Base-by-base conservation (phyloP, 371 early-diverging fungal species). In the Mucor piriformis region DNA sequence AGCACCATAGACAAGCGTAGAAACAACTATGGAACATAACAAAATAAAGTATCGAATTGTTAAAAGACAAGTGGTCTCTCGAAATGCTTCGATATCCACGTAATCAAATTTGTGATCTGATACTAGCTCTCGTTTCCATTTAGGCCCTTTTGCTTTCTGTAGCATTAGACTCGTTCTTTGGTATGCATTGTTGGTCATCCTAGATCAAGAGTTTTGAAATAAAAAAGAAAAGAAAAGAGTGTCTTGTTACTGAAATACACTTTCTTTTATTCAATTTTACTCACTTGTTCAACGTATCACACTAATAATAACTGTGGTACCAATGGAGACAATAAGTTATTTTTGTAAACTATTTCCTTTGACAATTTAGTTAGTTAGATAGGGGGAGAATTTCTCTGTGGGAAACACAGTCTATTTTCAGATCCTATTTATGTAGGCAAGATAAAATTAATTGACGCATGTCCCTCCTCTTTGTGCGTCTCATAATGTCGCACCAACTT, bases 31-130 rank as follows among this genome's bases (percentile, higher is more conserved):
- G 6, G 83, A 69, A 23, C 88, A 64, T 64, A 87, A 89, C 44
- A 92, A 72, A 15, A 83, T 68, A 13, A 76, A 44, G 67, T 93
- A 93, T 34, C 70, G 70, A 34, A 86, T 54, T 37, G 76, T 69
- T 3, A 70, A 58, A 66, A 73, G 56, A 42, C 67, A 78, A 15
- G 67, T 71, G 16, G 61, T 59, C 52, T 83, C 77, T 29, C 81
- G 59, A 77, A 91, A 93, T 58, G 91, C 92, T 12, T 91, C 86
- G 11, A 93, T 82, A 59, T 95, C 90, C 59, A 95, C 81, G 69
- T 85, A 92, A 72, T 93, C 94, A 64, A 93, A 93, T 72, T 92
- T 92, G 81, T 95, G 93, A 74, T 93, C 94, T 61, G 80, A 76
- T 38, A 91, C 83, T 46, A 84, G 77, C 65, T 93, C 93, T 43